Conservation (phyloP, 1,284 basidiomycete species). For the Heliocybe sulcata region DNA sequence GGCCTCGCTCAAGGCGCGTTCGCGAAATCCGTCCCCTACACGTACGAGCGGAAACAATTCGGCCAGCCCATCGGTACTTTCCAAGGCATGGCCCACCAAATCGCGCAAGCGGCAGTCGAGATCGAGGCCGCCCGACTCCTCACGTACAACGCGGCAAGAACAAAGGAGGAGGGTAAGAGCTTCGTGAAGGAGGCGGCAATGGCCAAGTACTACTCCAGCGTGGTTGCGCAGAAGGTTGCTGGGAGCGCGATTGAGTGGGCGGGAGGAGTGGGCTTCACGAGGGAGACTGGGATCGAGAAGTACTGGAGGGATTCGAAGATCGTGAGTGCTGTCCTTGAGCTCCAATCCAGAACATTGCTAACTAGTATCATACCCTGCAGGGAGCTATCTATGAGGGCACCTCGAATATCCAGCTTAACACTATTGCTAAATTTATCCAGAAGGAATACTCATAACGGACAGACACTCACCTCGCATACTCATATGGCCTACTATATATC, state of each 20-base stretch:
- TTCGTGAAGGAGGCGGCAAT: slow-evolving; percentile 96
- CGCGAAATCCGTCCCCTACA: slow-evolving; percentile 88
- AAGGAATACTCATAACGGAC: slow-evolving; percentile 56
- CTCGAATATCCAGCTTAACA: slow-evolving; percentile 94
- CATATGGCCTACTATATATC: not conserved
- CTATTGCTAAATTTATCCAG: slow-evolving; percentile 89
- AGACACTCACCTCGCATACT: not conserved
- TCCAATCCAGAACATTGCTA: no score
- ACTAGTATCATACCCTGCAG: slow-evolving; percentile 25
- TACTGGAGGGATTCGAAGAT: slow-evolving; percentile 95
- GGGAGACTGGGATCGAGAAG: slow-evolving; percentile 93
- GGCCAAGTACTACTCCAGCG: slow-evolving; percentile 89
- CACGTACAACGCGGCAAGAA: slow-evolving; percentile 94
- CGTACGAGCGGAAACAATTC: slow-evolving; percentile 92
- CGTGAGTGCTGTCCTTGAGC: slow-evolving; percentile 37
- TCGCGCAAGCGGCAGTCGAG: slow-evolving; percentile 82
- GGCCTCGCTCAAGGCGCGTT: slow-evolving; percentile 97
- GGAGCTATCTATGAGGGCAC: slow-evolving; percentile 95
- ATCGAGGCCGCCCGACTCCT: slow-evolving; percentile 91
- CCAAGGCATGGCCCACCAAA: slow-evolving; percentile 96
- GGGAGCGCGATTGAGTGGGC: slow-evolving; percentile 96
- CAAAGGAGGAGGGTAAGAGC: slow-evolving; percentile 82
- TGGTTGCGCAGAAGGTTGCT: slow-evolving; percentile 84
- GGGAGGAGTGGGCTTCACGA: slow-evolving; percentile 92
- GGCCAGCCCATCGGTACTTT: slow-evolving; percentile 89